Base-by-base conservation (phyloP, 1,139 yeast species). In the Nakaseomyces delphensis region DNA sequence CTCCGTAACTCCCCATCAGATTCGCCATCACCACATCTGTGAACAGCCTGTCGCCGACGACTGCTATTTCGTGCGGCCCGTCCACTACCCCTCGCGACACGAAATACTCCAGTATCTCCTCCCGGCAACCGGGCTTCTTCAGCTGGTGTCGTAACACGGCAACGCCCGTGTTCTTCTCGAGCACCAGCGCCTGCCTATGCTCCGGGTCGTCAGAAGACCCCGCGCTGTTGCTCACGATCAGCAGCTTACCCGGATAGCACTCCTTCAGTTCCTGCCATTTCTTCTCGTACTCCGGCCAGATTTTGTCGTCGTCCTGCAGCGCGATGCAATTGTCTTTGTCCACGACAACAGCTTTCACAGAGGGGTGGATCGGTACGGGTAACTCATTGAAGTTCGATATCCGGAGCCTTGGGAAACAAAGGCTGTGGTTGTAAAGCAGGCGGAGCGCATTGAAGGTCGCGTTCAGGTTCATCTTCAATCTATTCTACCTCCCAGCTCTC, bases 251-350 rank as follows among this genome's bases (percentile, higher is more conserved):
- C 0, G 94, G 89, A 53, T 82, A 86, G 2, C 63, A 55, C 5
- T 60, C 54, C 40, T 71, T 69, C 43, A 89, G 67, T 24, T 60
- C 55, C 4, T 67, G 63, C 93, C 94, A 86, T 13, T 74, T 70
- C 7, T 67, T 68, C 57, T 66, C 36, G 55, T 87, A 86, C 2
- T 66, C 83, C 0, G 84, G 87, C 85, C 87, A 87, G 2, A 91
- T 83, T 47, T 76, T 74, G 52, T 81, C 83, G 45, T 79, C 83
- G 46, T 85, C 83, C 38, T 93, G 94, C 51, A 74, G 72, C 3
- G 98, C 95, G 61, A 91, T 83, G 57, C 97, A 91, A 60, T 91
- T 93, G 63, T 91, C 99, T 61, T 93, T 91, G 60, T 91, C 99
- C 23, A 91, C 69, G 0, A 91, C 93, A 2, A 91, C 73, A 0